Evolutionary conservation across 2,329 filamentous ascomycete species (phyloP), one percentile per base, ranked within the genome.

Genomic region (Zelopaecilomyces penicillatus): DNA sequence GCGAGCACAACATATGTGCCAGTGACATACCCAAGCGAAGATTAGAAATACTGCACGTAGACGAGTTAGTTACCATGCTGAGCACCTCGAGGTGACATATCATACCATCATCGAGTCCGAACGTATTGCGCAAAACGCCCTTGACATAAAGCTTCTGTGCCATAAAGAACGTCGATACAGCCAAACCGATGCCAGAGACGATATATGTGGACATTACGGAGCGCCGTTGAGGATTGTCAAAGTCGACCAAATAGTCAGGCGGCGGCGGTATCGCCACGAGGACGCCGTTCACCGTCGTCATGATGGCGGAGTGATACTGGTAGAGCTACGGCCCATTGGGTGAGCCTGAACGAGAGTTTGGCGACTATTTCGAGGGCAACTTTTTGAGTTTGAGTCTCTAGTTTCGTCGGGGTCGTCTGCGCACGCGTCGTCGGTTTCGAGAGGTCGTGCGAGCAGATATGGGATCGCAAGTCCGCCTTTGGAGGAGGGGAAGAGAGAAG

Each of bases 221-320:
- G 6, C 55, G 56, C 3, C 46, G 43, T 9, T 54, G 50, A 0
- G 62, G 60, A 10, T 62, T 44, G 4, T 55, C 50, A 37, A 65
- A 64, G 30, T 65, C 46, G 9, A 63, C 54, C 3, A 49, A 47
- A 19, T 62, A 64, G 10, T 51, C 58, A 2, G 50, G 47, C 1
- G 62, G 62, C 1, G 59, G 53, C 1, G 52, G 7, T 0, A 58
- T 34, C 6, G 57, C 43, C 7, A 51, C 56, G 2, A 45, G 53
- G 4, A 55, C 52, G 12, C 57, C 57, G 37, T 59, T 51, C 0
- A 47, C 47, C 3, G 56, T 44, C 8, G 54, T 38, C 37, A 38
- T 38, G 37, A 26, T 27, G 37, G 26, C n/a, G 19, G 19, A 19
- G 19, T 19, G 19, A 19, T 19, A 19, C 19, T 19, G 19, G 19